Conservation (phyloP, 345 rosid species). For the Physaria fendleri region DNA sequence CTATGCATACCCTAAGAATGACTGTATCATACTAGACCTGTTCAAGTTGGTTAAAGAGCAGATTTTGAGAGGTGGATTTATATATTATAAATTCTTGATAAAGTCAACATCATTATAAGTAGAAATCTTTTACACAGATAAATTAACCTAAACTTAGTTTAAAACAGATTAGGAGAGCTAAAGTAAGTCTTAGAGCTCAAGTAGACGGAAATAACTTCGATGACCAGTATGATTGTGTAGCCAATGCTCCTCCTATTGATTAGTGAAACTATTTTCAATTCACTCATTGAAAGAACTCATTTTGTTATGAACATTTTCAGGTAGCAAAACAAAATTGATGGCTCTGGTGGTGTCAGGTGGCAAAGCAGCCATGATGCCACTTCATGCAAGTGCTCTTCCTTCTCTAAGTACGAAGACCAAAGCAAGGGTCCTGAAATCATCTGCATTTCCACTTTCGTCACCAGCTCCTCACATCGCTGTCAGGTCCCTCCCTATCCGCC, state of each 20-base stretch:
- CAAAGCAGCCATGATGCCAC: conserved; percentile 10
- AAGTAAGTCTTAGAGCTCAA: no score
- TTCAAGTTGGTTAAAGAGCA: not conserved
- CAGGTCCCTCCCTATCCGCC: conserved; percentile 11
- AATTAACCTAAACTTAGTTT: no score
- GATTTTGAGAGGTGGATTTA: not conserved
- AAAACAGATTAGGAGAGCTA: no score
- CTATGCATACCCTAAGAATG: not conserved
- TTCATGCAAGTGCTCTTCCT: conserved; percentile 21
- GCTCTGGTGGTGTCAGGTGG: conserved; percentile 24
- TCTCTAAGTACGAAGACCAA: conserved; percentile 24
- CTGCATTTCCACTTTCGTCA: conserved; percentile 21
- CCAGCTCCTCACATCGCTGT: conserved; percentile 15
- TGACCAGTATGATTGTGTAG: not conserved
- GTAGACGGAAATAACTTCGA: no score
- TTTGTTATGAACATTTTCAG: conserved; percentile 2
- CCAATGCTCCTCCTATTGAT: not conserved
- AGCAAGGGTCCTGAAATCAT: not conserved
- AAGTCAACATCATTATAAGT: not conserved
- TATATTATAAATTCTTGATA: not conserved
- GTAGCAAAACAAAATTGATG: conserved; percentile 5
- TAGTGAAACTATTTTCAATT: not conserved
- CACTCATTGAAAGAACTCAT: not conserved
- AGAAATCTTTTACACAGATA: not conserved
- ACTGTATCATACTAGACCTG: not conserved